Evolutionary conservation across 345 rosid species (phyloP), one percentile per base, ranked within the genome.

Genomic region (Heritiera littoralis): DNA sequence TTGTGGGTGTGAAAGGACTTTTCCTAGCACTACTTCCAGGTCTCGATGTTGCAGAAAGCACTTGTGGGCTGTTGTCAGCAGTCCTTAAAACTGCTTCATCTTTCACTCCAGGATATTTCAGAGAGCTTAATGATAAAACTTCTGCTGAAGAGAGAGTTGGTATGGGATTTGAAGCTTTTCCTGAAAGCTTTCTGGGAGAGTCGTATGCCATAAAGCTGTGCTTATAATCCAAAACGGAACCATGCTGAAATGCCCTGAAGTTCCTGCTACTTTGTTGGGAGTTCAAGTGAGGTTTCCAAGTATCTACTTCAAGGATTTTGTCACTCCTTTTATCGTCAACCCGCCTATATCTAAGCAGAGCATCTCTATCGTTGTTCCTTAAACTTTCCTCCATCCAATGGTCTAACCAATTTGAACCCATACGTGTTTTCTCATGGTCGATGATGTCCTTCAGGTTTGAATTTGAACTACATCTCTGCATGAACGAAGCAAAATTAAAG

Each of bases 301-400:
- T 96, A 79, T 94, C 99, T 1, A 97, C 94, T 84, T 94, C 97
- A 10, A 97, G 89, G 66, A 97, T 93, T 89, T 97, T 97, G 88
- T 91, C 94, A 61, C 84, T 82, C 81, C 80, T 87, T 79, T 87
- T 91, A 38, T 87, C 91, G 68, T 91, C 95, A 52, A 68, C 72
- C 8, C 71, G 75, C 75, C 82, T 61, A n/a, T 58, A 81, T 84
- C 81, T 80, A 49, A 38, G 59, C 28, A 80, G 69, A 76, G 80
- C 83, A 48, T 51, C 80, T n/a, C 77, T 78, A 11, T 75, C 59
- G 77, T 82, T 82, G 72, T 84, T 87, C 92, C 87, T 74, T 40
- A 82, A 77, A 46, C 78, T 88, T 66, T 90, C 95, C 70, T 95
- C 93, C 89, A 90, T 93, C 95, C 99, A 95, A 8, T 77, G 90